These are phyloP conservation scores for Entamoeba moshkovskii DNA, from an alignment of 208 protist species.

Conservation along the genomic window DNA sequence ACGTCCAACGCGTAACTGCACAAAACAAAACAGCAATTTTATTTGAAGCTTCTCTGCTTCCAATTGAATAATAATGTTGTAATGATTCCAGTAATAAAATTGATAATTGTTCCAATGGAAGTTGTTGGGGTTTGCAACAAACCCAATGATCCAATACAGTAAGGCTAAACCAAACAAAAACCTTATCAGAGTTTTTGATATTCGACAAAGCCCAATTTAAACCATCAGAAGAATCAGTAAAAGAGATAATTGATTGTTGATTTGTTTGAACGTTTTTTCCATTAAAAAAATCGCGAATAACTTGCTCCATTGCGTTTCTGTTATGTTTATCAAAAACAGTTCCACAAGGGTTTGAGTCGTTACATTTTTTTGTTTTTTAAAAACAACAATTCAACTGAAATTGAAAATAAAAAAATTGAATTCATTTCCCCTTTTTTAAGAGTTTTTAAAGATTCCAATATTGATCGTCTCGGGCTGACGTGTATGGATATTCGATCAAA, in stretches of 20 bases:
- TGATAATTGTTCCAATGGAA: neutral
- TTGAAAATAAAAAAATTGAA: too few relatives aligned
- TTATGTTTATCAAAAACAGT: too few relatives aligned
- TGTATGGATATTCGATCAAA: neutral
- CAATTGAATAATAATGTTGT: neutral
- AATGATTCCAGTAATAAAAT: neutral
- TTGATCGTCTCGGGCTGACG: neutral
- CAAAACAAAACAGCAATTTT: neutral
- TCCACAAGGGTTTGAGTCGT: too few relatives aligned
- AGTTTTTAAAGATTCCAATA: conserved; percentile 1
- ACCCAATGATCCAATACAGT: neutral
- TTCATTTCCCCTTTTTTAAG: too few relatives aligned
- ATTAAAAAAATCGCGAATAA: neutral
- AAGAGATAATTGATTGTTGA: neutral
- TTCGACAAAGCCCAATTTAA: neutral
- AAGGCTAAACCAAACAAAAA: neutral
- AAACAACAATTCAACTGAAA: too few relatives aligned
- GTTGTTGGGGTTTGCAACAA: neutral
- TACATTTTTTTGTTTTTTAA: too few relatives aligned
- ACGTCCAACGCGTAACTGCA: neutral
- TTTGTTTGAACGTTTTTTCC: neutral
- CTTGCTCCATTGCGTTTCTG: neutral
- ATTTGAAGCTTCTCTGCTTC: neutral
- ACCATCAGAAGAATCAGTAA: neutral
- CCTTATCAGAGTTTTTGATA: neutral